Evolutionary conservation across 164 flowering plant genomes (phyloP).

Genomic region (Stephania cephalantha): DNA sequence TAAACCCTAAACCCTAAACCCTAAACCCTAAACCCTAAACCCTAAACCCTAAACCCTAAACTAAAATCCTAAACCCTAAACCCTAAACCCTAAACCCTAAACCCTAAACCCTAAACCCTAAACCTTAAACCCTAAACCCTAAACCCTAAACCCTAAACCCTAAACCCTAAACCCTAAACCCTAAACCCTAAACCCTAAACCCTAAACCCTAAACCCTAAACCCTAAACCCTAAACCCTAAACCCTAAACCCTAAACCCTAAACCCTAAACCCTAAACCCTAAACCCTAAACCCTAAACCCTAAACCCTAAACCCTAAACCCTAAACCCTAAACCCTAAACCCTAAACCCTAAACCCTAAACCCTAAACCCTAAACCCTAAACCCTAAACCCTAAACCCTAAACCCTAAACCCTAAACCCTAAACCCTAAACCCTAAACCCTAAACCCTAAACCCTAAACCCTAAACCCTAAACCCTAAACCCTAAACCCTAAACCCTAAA

Average conservation of each 20-base stretch:
- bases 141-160: neutral
- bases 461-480: no score
- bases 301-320: neutral
- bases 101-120: neutral
- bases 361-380: no score
- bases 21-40: neutral
- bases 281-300: neutral
- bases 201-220: neutral
- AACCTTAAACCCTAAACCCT: neutral
- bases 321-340: neutral
- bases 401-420: no score
- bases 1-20: conserved; percentile 7
- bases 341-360: neutral
- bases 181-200: neutral
- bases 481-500: no score
- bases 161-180: neutral
- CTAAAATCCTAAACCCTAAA: neutral
- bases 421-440: no score
- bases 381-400: no score
- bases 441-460: no score
- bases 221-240: neutral
- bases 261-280: neutral
- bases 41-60: neutral
- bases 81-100: neutral
- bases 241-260: neutral